These are phyloP conservation scores for Botryosphaeria dothidea DNA, from an alignment of 2,329 filamentous ascomycete species.

Conservation along the genomic window DNA sequence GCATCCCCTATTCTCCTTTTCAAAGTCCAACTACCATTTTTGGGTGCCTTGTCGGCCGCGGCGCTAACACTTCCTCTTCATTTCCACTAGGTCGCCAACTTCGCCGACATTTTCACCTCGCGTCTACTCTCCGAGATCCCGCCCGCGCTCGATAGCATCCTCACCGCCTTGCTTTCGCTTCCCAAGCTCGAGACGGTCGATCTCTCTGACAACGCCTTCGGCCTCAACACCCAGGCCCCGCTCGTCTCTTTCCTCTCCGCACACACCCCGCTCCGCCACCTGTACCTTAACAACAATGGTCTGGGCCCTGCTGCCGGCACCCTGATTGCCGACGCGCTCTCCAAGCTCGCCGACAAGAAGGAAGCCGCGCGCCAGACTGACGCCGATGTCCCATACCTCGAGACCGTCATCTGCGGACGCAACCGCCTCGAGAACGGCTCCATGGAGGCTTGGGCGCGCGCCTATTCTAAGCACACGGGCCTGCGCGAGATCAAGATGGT, in stretches of 20 bases:
- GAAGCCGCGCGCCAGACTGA: constrained; percentile 67
- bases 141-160: constrained; percentile 78
- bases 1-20: constrained; percentile 4
- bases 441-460: constrained; percentile 92
- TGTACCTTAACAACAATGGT: constrained; percentile 98
- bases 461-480: constrained; percentile 77
- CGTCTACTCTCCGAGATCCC: constrained; percentile 93
- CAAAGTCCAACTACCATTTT: too few species aligned
- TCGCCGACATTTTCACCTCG: constrained; percentile 97
- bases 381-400: constrained; percentile 73
- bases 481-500: constrained; percentile 94
- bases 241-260: constrained; percentile 87
- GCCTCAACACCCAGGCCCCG: constrained; percentile 89
- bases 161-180: constrained; percentile 83
- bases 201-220: constrained; percentile 97
- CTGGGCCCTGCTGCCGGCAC: constrained; percentile 89
- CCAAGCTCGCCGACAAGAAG: constrained; percentile 80
- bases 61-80: background rate
- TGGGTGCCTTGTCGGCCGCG: background rate
- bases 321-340: constrained; percentile 84
- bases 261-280: constrained; percentile 87
- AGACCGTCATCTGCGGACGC: constrained; percentile 96
- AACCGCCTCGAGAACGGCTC: constrained; percentile 95
- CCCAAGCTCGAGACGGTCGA: constrained; percentile 88
- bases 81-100: constrained; percentile 67